phyloP scores from a whole-genome alignment of 2,329 filamentous ascomycete genomes.

The Aspergillus fumigatus region DNA sequence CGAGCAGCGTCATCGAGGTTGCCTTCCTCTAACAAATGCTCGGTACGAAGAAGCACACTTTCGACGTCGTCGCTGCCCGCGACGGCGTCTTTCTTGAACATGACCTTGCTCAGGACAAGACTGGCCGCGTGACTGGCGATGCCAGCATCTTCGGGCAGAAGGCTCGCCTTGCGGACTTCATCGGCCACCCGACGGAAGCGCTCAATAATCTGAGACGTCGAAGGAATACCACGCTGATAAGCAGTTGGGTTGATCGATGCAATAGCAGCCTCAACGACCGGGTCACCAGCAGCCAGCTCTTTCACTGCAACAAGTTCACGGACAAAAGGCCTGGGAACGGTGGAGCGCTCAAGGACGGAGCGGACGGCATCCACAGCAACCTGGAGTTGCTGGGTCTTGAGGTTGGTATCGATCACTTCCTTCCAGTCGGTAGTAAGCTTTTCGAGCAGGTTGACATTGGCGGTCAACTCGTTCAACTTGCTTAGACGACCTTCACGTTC shows the following conservation, averaged over 20 bases:
- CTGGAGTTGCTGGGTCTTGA: constrained; percentile 92
- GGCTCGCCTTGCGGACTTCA: constrained; percentile 89
- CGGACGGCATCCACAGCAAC: constrained; percentile 92
- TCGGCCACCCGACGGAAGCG: constrained; percentile 87
- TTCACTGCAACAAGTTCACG: constrained; percentile 91
- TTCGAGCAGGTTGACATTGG: constrained; percentile 77
- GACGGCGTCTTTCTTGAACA: constrained; percentile 91
- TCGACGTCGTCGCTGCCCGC: constrained; percentile 86
- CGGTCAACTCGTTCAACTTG: constrained; percentile 75
- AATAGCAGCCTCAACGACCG: constrained; percentile 87
- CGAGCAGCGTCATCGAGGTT: constrained; percentile 85
- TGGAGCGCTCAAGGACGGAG: constrained; percentile 70
- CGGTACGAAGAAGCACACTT: constrained; percentile 83
- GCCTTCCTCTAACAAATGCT: constrained; percentile 87
- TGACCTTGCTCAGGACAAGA: constrained; percentile 82
- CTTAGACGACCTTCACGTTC: constrained; percentile 84
- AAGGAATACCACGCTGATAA: constrained; percentile 88
- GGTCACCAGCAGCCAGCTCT: constrained; percentile 78
- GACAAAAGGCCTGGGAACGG: constrained; percentile 77
- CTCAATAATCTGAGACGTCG: constrained; percentile 81
- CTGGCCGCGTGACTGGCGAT: constrained; percentile 91
- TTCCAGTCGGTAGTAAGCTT: constrained; percentile 86
- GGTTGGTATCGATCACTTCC: constrained; percentile 80
- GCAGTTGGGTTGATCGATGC: constrained; percentile 91
- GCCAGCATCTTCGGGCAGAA: constrained; percentile 89